Evolutionary conservation across 331 rosid genomes (phyloP).

Genomic region (Saraca asoca): DNA sequence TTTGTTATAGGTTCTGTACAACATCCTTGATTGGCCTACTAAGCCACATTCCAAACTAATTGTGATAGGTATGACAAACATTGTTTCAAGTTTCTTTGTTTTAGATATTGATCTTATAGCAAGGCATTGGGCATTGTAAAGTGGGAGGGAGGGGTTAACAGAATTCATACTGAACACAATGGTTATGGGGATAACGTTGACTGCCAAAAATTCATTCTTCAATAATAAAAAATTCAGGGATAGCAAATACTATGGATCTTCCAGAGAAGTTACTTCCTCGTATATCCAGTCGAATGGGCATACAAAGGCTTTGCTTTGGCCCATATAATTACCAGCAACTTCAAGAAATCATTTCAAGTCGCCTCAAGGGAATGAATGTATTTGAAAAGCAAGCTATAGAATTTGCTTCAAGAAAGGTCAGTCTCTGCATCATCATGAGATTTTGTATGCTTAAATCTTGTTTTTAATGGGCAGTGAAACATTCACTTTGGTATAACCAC

Average conservation of each 20-base stretch:
- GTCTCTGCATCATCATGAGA: constrained; percentile 36
- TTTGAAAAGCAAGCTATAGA: constrained; percentile 90
- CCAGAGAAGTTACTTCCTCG: constrained; percentile 99
- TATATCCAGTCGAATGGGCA: constrained; percentile 97
- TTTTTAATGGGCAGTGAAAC: background rate
- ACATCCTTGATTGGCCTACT: constrained; percentile 98
- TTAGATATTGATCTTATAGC: constrained; percentile 17
- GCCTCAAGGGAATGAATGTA: constrained; percentile 82
- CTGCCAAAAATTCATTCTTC: constrained; percentile 23
- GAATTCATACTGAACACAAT: constrained; percentile 22
- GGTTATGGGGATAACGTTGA: constrained; percentile 29
- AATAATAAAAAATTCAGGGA: constrained; percentile 57
- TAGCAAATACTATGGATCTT: constrained; percentile 98
- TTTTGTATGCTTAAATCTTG: constrained; percentile 9
- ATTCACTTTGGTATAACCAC: constrained; percentile 21
- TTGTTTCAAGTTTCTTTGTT: constrained; percentile 2
- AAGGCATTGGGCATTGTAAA: constrained; percentile 6
- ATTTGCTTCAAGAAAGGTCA: constrained; percentile 89
- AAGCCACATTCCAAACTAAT: constrained; percentile 84
- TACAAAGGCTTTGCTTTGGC: constrained; percentile 93
- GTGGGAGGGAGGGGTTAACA: background rate
- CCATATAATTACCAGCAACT: constrained; percentile 92
- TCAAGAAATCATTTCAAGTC: constrained; percentile 86
- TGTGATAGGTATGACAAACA: constrained; percentile 65
- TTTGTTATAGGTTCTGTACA: constrained; percentile 73